Base-by-base conservation (phyloP, 2,329 filamentous ascomycete genomes). In the Alternaria sp. region DNA sequence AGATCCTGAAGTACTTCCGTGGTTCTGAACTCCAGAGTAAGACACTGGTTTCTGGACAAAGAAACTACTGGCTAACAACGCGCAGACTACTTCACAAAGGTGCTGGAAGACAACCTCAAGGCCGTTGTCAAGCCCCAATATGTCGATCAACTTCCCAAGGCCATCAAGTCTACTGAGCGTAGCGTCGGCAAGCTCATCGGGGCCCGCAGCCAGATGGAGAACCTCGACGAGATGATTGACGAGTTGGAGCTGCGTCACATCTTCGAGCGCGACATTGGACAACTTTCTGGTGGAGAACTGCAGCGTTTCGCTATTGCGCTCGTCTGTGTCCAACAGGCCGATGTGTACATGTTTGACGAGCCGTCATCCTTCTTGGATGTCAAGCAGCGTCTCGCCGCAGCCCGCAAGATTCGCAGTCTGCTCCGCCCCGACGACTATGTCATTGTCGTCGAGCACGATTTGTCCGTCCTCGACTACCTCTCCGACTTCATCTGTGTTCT, bases 51-150 rank as follows among this genome's bases (percentile, higher is more conserved):
- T 15, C 23, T 36, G 21, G 5, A 23, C 15, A 23, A 5, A 52
- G 26, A 52, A 28, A 19, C 45, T 30, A 56, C 49, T 52, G 71
- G 50, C 67, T 72, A 63, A 76, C 73, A 76, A 45, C 10, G 52
- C 13, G 19, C 72, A 93, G 93, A 99, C 85, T 99, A 99, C 85
- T 98, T 99, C 81, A 98, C 96, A 71, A 99, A 98, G 84, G 89
- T 99, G 47, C 87, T 99, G 63, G 96, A 99, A 80, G 96, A 99
- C 80, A 90, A 99, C 77, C 87, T 99, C 71, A 97, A 97, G 86
- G 95, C 96, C 64, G 93, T 99, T 62, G 94, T 98, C 74, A 99
- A 99, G 87, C 96, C 96, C 61, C 96, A 99, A 84, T 97, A 99
- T 85, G 96, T 99, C 75, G 96, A 99, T 76, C 96, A 98, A 84